A percentile compares a stretch with the other conserved stretches of the same genome.
Conservation (phyloP, 306 rosid genomes). For the Castanea crenata region DNA sequence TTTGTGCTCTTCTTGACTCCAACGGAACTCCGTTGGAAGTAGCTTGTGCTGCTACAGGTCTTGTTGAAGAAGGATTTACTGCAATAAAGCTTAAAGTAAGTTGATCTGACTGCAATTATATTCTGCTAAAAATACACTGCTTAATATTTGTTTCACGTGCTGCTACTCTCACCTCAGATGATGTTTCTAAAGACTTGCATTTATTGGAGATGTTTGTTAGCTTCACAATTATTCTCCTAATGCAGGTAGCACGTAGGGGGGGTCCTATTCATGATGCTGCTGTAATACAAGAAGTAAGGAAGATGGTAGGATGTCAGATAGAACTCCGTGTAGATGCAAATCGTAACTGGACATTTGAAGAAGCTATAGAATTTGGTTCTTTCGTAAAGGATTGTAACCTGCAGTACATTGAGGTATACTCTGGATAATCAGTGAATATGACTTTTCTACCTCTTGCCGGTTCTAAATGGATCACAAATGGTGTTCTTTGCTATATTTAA, state of each 20-base stretch:
- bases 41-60: conserved; percentile 59
- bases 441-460: neutral
- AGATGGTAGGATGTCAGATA: conserved; percentile 62
- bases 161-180: conserved; percentile 1
- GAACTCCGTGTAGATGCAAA: conserved; percentile 90
- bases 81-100: conserved; percentile 84
- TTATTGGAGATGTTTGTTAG: conserved; percentile 22
- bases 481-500: neutral
- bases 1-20: conserved; percentile 79
- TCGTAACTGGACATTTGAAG: conserved; percentile 80
- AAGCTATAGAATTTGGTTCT: conserved; percentile 80
- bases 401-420: conserved; percentile 81
- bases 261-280: conserved; percentile 69
- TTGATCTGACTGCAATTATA: conserved; percentile 2
- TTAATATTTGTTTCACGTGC: conserved; percentile 17
- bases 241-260: conserved; percentile 75
- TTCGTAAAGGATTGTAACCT: conserved; percentile 72
- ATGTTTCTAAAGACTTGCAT: conserved; percentile 8
- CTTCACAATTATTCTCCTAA: conserved; percentile 12
- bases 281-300: conserved; percentile 73
- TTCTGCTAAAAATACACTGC: neutral
- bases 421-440: neutral
- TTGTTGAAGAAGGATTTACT: conserved; percentile 78
- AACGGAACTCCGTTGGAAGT: conserved; percentile 70
- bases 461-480: neutral